Evolutionary conservation across 768 basidiomycete genomes (phyloP).

Genomic region (Pulveroboletus sp.): DNA sequence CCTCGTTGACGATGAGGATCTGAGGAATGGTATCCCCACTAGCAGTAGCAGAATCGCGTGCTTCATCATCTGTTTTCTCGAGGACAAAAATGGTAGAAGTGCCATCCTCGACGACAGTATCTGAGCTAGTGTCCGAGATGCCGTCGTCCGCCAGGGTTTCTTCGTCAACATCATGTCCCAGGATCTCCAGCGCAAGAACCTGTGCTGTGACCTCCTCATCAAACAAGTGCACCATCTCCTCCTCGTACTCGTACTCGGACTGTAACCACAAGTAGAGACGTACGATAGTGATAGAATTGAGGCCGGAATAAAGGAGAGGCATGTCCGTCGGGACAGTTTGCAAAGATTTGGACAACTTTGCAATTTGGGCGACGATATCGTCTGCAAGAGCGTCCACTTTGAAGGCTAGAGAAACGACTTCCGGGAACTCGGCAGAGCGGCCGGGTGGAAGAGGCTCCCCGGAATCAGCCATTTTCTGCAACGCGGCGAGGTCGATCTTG

Average conservation of each 20-base stretch:
- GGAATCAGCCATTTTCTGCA: slow-evolving; percentile 25
- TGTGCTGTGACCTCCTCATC: slow-evolving; percentile 31
- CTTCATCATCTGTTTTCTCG: not conserved
- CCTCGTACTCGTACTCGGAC: slow-evolving; percentile 30
- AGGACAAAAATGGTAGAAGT: slow-evolving; percentile 4
- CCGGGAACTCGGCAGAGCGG: slow-evolving; percentile 12
- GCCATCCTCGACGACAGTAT: slow-evolving; percentile 12
- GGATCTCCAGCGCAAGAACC: slow-evolving; percentile 31
- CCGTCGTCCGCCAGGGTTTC: not conserved
- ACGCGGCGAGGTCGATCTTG: slow-evolving; percentile 27
- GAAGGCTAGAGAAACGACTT: slow-evolving; percentile 4
- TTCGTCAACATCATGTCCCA: not conserved
- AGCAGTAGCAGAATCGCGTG: not conserved
- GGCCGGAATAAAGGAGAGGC: slow-evolving; percentile 32
- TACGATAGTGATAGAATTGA: slow-evolving; percentile 31
- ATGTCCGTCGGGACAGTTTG: slow-evolving; percentile 27
- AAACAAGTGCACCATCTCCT: slow-evolving; percentile 28
- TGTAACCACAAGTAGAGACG: slow-evolving; percentile 34
- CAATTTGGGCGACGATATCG: slow-evolving; percentile 34
- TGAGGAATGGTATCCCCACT: not conserved
- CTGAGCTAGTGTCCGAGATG: slow-evolving; percentile 3
- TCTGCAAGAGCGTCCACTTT: slow-evolving; percentile 25
- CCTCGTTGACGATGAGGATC: not conserved
- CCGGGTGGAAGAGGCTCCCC: slow-evolving; percentile 13
- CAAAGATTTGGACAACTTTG: slow-evolving; percentile 27